Percentiles rank a stretch among this genome's conserved stretches.
phyloP scores from a whole-genome alignment of 345 rosid genomes.

The Ceriops zippeliana region DNA sequence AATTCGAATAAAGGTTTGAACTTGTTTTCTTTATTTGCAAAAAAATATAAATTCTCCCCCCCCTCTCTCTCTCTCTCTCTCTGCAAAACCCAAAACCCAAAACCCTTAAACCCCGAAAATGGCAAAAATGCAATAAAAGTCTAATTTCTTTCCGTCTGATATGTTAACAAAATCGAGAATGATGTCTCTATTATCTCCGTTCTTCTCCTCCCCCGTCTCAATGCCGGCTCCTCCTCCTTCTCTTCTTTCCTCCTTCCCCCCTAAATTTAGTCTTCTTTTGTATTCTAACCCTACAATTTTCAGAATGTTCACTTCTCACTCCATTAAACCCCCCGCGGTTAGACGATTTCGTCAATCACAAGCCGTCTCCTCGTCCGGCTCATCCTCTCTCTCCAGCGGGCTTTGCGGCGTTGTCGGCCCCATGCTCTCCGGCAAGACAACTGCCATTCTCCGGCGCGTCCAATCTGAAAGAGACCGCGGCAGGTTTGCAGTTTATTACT shows the following conservation, averaged over 20 bases:
- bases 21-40: too few relatives aligned
- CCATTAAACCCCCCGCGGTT: slow-evolving; percentile 17
- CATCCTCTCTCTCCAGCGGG: slow-evolving; percentile 34
- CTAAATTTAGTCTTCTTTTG: slow-evolving; percentile 12
- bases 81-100: not conserved
- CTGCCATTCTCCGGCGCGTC: slow-evolving; percentile 61
- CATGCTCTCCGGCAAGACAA: slow-evolving; percentile 70
- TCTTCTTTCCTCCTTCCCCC: slow-evolving; percentile 17
- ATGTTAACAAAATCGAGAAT: slow-evolving; percentile 46
- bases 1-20: too few relatives aligned
- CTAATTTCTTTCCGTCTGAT: slow-evolving; percentile 7
- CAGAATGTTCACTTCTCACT: slow-evolving; percentile 17
- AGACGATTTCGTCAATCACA: slow-evolving; percentile 27
- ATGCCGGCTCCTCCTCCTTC: slow-evolving; percentile 21
- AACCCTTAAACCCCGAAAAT: not conserved
- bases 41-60: too few relatives aligned
- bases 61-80: not conserved
- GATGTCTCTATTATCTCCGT: slow-evolving; percentile 43
- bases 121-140: slow-evolving; percentile 13
- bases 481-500: slow-evolving; percentile 42
- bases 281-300: not conserved
- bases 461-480: slow-evolving; percentile 45
- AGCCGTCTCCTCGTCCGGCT: slow-evolving; percentile 15
- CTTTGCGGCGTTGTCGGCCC: slow-evolving; percentile 74
- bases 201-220: slow-evolving; percentile 21